phyloP scores from a whole-genome alignment of 176 grass and related monocot species.

The Triticum turgidum region DNA sequence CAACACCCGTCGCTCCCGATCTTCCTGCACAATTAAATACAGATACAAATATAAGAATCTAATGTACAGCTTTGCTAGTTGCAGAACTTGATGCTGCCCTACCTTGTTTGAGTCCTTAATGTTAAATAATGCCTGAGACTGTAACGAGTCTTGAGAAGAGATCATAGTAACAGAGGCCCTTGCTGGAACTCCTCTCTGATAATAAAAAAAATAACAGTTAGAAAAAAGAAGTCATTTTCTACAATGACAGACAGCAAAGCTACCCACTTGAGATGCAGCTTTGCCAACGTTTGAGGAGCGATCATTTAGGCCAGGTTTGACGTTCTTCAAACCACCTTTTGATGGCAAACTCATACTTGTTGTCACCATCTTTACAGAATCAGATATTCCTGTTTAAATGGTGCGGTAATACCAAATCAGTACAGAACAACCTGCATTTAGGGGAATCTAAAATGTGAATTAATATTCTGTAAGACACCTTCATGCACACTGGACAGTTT shows the following conservation, averaged over 20 bases:
- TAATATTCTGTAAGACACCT: conserved; percentile 44
- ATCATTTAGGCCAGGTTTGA: conserved; percentile 63
- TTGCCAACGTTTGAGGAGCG: conserved; percentile 69
- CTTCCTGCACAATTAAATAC: conserved; percentile 66
- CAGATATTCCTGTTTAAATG: conserved; percentile 58
- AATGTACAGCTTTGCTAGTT: background rate
- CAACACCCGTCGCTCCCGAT: conserved; percentile 78
- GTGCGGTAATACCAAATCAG: conserved; percentile 31
- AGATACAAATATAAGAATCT: conserved; percentile 32
- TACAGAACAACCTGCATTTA: conserved; percentile 15
- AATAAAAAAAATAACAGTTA: conserved; percentile 16
- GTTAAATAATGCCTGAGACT: conserved; percentile 91
- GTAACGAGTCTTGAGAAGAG: conserved; percentile 71
- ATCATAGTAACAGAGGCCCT: conserved; percentile 66
- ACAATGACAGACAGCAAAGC: conserved; percentile 19
- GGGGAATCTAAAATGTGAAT: conserved; percentile 13
- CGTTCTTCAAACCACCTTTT: conserved; percentile 72
- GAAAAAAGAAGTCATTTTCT: conserved; percentile 14
- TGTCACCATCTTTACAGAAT: conserved; percentile 63
- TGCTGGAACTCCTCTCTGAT: conserved; percentile 67
- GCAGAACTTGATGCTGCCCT: background rate
- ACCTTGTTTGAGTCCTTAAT: conserved; percentile 99
- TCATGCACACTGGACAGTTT: conserved; percentile 73
- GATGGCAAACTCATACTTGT: conserved; percentile 57
- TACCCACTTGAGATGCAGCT: conserved; percentile 56